A percentile compares a stretch with the other conserved stretches of the same genome.
phyloP scores from a whole-genome alignment of 805 yeast genomes.

The Cyberlindnera sargentensis region DNA sequence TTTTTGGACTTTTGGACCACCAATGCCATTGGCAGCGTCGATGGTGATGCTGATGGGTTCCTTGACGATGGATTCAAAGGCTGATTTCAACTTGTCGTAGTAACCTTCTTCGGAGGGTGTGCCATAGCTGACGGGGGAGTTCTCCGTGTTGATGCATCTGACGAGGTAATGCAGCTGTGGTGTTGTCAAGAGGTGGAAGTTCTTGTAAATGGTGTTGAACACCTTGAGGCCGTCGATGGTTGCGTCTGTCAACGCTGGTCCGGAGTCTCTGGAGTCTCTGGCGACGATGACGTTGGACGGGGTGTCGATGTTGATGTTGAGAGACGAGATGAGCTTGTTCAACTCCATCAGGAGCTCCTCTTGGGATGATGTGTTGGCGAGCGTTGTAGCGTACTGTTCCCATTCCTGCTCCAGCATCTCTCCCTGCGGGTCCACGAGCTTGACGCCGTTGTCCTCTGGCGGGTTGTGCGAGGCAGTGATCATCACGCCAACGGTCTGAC shows the following conservation, averaged over 20 bases:
- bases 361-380: conserved; percentile 62
- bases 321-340: conserved; percentile 29
- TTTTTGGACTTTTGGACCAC: conserved; percentile 63
- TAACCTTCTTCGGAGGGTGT: conserved; percentile 61
- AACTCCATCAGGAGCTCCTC: conserved; percentile 36
- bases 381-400: conserved; percentile 74
- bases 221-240: conserved; percentile 55
- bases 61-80: conserved; percentile 41
- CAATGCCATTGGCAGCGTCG: conserved; percentile 97
- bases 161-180: conserved; percentile 92
- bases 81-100: conserved; percentile 49
- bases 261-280: conserved; percentile 83
- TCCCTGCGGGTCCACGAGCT: conserved; percentile 89
- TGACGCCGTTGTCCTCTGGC: conserved; percentile 86
- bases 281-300: conserved; percentile 58
- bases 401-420: conserved; percentile 80
- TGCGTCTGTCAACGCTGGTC: conserved; percentile 55
- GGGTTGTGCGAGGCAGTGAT: conserved; percentile 95
- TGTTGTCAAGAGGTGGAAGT: conserved; percentile 75
- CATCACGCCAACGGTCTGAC: conserved; percentile 87
- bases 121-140: conserved; percentile 42
- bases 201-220: conserved; percentile 37
- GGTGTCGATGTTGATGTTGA: conserved; percentile 38
- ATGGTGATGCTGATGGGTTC: conserved; percentile 45
- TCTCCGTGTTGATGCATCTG: conserved; percentile 56